Evolutionary conservation across 1,139 yeast species (phyloP), one percentile per base, ranked within the genome.

Genomic region (Yamadazyma diospyri): DNA sequence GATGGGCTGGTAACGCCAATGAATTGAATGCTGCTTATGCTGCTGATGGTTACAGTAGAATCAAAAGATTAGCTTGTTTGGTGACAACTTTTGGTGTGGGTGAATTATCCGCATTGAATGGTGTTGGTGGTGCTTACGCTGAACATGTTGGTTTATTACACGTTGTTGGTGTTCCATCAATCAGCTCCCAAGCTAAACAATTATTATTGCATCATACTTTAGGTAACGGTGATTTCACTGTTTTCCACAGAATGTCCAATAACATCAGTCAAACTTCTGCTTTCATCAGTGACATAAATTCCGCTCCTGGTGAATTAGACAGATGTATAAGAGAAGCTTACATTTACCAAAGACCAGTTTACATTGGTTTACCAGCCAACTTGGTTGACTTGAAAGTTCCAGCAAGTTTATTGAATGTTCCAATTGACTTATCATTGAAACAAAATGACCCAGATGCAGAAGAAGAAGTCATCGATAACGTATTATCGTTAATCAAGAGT

Each of bases 331-430:
- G 81, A 56, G 76, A 73, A 41, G 89, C 94, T 26, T 79, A 73
- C 61, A 62, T 78, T 35, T 64, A 72, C 50, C 94, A 84, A 59
- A 77, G 88, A 61, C 94, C 95, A 19, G 94, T 83, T 16, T 86
- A 86, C 63, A 59, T 86, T 48, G 94, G 86, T 27, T 61, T 85
- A 40, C 95, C 95, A 46, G 83, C 92, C 39, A 85, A 86, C 67
- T 69, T 84, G 57, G 83, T 82, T 38, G 88, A 82, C 53, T 66
- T 69, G 50, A 61, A 54, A 36, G 80, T 85, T 30, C 78, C 81
- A 28, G 70, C 76, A 13, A 53, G 61, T 25, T 59, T 72, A 43
- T 69, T 84, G 53, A 65, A 74, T 23, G 72, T 73, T 26, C 87
- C 88, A 42, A 70, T 86, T 50, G 81, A 82, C 59, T 61, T 84